phyloP scores from a whole-genome alignment of 257 asterid species.

The Gentiana straminea region DNA sequence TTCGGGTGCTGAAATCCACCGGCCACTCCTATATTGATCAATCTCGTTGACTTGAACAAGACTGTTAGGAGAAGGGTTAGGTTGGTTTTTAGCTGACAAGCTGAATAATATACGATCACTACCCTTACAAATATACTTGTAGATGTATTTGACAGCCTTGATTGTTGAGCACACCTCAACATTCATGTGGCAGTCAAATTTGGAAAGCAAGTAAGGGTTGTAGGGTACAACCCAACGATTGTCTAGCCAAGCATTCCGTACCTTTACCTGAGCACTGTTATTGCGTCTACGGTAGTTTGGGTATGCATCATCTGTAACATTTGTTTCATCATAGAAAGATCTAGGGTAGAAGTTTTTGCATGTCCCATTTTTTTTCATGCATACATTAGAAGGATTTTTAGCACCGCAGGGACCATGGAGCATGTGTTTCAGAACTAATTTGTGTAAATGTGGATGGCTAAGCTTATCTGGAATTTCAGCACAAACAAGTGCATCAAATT shows the following conservation, averaged over 20 bases:
- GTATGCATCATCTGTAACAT: background rate
- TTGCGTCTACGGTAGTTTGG: background rate
- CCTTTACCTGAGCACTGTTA: background rate
- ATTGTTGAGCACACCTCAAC: too few relatives aligned
- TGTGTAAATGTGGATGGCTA: too few relatives aligned
- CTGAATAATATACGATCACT: too few relatives aligned
- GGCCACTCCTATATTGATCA: too few relatives aligned
- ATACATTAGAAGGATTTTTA: background rate
- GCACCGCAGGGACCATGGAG: background rate
- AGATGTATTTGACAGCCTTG: too few relatives aligned
- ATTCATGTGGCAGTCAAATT: background rate
- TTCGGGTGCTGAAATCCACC: too few relatives aligned
- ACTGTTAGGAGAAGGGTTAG: too few relatives aligned
- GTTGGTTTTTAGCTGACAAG: too few relatives aligned
- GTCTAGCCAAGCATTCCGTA: background rate
- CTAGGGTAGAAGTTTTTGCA: background rate
- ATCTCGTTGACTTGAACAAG: too few relatives aligned
- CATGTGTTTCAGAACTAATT: too few relatives aligned
- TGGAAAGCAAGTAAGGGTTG: background rate
- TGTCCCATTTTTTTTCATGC: too few relatives aligned
- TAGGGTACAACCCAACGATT: background rate
- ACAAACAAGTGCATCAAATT: background rate
- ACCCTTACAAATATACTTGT: too few relatives aligned
- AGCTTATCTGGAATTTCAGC: background rate
- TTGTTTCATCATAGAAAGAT: background rate